Base-by-base conservation (phyloP, 345 rosid genomes). In the Gossypium ekmanianum region DNA sequence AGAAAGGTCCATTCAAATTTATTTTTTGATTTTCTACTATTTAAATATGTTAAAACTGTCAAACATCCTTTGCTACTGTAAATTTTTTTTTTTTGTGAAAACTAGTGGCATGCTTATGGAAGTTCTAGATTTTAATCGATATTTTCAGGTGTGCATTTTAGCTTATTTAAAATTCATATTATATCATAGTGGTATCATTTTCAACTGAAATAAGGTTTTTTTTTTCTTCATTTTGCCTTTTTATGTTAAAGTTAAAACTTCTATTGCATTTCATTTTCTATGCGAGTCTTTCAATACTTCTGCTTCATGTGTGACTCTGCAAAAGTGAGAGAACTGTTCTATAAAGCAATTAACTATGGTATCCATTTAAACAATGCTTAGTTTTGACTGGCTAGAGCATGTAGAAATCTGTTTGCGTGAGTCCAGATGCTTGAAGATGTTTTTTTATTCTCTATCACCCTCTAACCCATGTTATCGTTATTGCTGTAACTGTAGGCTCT, bases 401-500 rank as follows among this genome's bases (percentile, higher is more conserved):
- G 18, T 45, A 20, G 18, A 67, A 54, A 11, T 67, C 16, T 41
- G 9, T 50, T 9, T 45, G n/a, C 3, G 14, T 13, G 11, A 0
- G 29, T 57, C 27, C 61, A 7, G 58, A 13, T 14, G 22, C 56
- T 7, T 68, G 56, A 13, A 48, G 41, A 22, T 16, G 17, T 43
- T 9, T 34, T 54, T 12, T 27, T 27, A 64, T 54, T 13, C 41
- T 77, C 16, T 7, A 12, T 61, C 16, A 34, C 64, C 34, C 39
- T 52, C 45, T 54, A 29, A 67, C 72, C 74, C 51, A 20, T 56
- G 1, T 29, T 61, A 61, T 45, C 45, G 39, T 75, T 45, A 47
- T 34, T 54, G 26, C 34, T 78, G 62, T 29, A 41, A 74, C 47
- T 85, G 79, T 74, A 92, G 97, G 89, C 97, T 14, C 85, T 92